Base-by-base conservation (phyloP, 768 basidiomycete species). In the Lactifluus hygrophoroides region DNA sequence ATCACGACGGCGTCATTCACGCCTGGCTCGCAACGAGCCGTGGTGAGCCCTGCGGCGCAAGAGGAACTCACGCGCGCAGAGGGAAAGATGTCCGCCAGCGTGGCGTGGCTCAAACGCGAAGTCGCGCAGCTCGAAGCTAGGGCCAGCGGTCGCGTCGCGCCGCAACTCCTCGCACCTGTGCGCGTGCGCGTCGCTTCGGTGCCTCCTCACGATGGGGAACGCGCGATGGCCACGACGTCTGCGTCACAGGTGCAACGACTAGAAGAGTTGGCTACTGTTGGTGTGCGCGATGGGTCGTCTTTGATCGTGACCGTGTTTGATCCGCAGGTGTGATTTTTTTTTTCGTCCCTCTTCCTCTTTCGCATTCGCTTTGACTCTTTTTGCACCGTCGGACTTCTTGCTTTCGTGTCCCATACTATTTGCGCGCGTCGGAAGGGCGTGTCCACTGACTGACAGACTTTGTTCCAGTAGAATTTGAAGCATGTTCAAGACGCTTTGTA, bases 101-200 rank as follows among this genome's bases (percentile, higher is more conserved):
- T 86, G n/a, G 86, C 88, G 21, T 84, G 84, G 81, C 86, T 81
- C 75, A 76, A 82, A 55, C 88, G 87, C 61, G 88, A 90, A 66
- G 84, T 88, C 51, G 83, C 85, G n/a, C 76, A 72, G 17, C 73
- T 84, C 21, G 87, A 90, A 70, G 80, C 78, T 21, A 83, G 89
- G 14, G 87, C 86, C 1, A 81, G 76, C 53, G 90, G 90, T 30
- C 85, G 88, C 27, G 79, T 93, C 59, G 88, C 86, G 0, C 86
- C 90, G 1, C 78, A 78, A 2, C 65, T 93, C 60, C 77, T 93
- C 50, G 74, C 82, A 13, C 80, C 85, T 0, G 86, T 93, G 6
- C 77, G 80, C 19, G 82, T 92, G n/a, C 30, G 74, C 73, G 52
- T 64, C 81, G 3, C 23, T 37, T 37, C 2, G 14, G 8, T 5